Base-by-base conservation (phyloP, 805 yeast genomes). In the Saccharomycopsis sp. region DNA sequence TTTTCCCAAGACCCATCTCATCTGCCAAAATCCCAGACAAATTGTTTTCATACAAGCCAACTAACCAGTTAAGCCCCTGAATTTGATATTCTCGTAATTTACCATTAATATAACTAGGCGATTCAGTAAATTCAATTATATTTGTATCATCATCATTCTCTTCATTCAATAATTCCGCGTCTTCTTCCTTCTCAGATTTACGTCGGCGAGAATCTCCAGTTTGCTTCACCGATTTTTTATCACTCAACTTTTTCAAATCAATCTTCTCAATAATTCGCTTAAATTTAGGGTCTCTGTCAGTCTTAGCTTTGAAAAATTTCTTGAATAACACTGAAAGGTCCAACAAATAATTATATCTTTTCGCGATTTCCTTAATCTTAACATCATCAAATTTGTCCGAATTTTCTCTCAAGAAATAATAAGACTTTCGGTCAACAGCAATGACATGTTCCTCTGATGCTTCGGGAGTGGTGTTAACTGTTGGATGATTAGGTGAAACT, bases 1-100 rank as follows among this genome's bases (percentile, higher is more conserved):
- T 84, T 59, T 84, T 84, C 54, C 93, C 93, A 50, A 84, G 63
- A 1, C 93, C 93, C 93, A 84, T 84, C 63, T 84, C 93, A 62
- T 84, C 93, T 1, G 93, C 93, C 47, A 84, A 67, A 20, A 84
- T 83, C 48, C 93, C 93, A 1, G 84, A 75, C 38, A 84, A 64
- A 48, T 77, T 74, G 62, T 81, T 81, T 51, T 77, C 81, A 54
- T 79, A 75, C 48, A 84, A 62, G 1, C 82, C 71, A 11, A 83
- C 73, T 54, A 84, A 63, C 94, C 94, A 84, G 59, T 84, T 84
- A 50, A 84, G 65, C 51, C 93, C 94, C 59, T 81, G 88, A 51
- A 84, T 71, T 62, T 84, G 94, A 58, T 84, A 84, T 2, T 83
- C 79, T 55, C 94, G 71, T 46, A 84, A 60, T 33, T 58, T 56